phyloP scores from a whole-genome alignment of 2,329 filamentous ascomycete genomes.

The Rhinocladiella mackenziei region DNA sequence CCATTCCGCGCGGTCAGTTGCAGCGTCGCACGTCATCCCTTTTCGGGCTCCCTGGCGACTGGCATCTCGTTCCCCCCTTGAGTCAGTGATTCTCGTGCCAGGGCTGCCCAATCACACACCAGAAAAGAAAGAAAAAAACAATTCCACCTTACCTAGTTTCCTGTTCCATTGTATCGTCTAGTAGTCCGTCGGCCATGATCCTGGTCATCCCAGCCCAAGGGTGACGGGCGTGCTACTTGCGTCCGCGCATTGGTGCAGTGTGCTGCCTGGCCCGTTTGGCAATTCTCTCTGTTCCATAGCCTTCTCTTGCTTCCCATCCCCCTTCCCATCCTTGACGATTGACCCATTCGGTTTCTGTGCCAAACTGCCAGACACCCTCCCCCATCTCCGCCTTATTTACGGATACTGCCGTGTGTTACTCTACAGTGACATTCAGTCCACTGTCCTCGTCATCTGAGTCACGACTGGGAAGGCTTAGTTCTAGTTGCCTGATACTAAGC shows the following conservation, averaged over 20 bases:
- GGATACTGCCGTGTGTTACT: conserved; percentile 22
- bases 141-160: too few relatives aligned
- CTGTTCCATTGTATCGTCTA: too few relatives aligned
- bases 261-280: conserved; percentile 1
- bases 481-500: conserved; percentile 24
- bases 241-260: neutral
- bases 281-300: conserved; percentile 6
- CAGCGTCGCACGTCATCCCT: neutral
- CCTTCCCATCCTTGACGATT: too few relatives aligned
- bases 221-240: conserved; percentile 4
- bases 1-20: neutral
- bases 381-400: conserved; percentile 10
- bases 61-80: too few relatives aligned
- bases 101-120: too few relatives aligned
- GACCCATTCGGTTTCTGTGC: conserved; percentile 6
- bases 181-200: too few relatives aligned
- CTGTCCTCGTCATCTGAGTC: conserved; percentile 19
- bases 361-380: too few relatives aligned
- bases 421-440: conserved; percentile 5
- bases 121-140: too few relatives aligned
- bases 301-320: conserved; percentile 2
- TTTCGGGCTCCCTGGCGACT: neutral
- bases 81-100: too few relatives aligned
- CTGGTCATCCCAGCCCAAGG: neutral
- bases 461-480: conserved; percentile 18